These are phyloP conservation scores for Malania oleifera DNA, from an alignment of 164 flowering plant species.

Conservation along the genomic window DNA sequence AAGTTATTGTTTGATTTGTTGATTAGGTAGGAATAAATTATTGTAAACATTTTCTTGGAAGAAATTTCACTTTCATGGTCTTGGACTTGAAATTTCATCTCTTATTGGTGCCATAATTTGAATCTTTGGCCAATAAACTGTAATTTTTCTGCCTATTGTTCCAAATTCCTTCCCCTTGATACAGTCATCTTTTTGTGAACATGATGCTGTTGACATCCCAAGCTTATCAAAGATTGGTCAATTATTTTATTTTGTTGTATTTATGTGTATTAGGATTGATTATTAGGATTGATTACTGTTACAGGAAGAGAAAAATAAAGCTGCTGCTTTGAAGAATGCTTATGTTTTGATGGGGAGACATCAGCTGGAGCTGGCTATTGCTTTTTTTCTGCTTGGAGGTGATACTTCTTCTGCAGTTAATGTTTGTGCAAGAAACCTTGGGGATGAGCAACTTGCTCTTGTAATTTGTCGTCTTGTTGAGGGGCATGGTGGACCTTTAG, in stretches of 20 bases:
- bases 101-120: not conserved
- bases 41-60: not conserved
- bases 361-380: slow-evolving; percentile 90
- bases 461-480: slow-evolving; percentile 87
- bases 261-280: not conserved
- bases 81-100: not conserved
- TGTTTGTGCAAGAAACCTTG: slow-evolving; percentile 82
- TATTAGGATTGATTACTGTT: too few relatives aligned
- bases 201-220: not conserved
- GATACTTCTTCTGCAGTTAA: slow-evolving; percentile 80
- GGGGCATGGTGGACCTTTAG: slow-evolving; percentile 66
- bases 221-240: not conserved
- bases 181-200: not conserved
- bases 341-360: slow-evolving; percentile 95
- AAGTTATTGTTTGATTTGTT: not conserved
- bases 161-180: not conserved
- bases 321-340: slow-evolving; percentile 97
- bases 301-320: slow-evolving; percentile 90
- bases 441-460: slow-evolving; percentile 97
- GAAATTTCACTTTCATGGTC: not conserved
- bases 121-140: not conserved
- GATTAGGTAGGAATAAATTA: not conserved
- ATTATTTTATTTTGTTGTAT: not conserved
- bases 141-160: too few relatives aligned
- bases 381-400: slow-evolving; percentile 96